Conservation (phyloP, 352 stramenopile genomes). For the Lagenidium sp. region DNA sequence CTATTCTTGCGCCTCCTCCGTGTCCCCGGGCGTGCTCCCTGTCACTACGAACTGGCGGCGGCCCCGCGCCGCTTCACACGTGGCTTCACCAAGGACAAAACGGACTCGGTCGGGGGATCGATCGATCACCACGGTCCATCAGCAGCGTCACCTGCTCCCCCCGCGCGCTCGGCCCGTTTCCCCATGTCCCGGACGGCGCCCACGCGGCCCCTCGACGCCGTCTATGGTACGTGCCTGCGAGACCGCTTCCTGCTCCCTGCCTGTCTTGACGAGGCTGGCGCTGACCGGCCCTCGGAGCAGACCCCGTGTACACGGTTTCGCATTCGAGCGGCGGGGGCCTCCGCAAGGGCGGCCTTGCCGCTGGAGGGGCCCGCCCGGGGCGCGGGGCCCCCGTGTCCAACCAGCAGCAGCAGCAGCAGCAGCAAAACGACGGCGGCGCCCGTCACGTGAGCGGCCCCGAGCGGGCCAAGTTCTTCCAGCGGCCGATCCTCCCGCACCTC, state of each 20-base stretch:
- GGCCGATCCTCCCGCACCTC: slow-evolving; percentile 84
- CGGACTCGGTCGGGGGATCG: no score
- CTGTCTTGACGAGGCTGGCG: background rate
- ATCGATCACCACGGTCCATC: no score
- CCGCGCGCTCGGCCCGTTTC: background rate
- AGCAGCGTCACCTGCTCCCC: no score
- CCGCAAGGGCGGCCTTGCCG: slow-evolving; percentile 26
- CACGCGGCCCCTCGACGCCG: slow-evolving; percentile 60
- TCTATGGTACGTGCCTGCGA: slow-evolving; percentile 47
- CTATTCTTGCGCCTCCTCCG: no score
- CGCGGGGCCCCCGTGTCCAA: slow-evolving; percentile 15
- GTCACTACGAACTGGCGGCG: no score
- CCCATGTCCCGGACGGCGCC: slow-evolving; percentile 47
- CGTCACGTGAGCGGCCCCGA: slow-evolving; percentile 54
- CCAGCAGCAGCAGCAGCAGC: slow-evolving; percentile 15
- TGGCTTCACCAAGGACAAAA: no score
- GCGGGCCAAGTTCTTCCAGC: slow-evolving; percentile 86
- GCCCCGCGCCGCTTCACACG: no score
- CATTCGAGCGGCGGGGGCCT: slow-evolving; percentile 48
- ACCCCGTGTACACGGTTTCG: slow-evolving; percentile 70
- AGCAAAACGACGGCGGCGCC: slow-evolving; percentile 26
- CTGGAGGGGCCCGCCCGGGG: slow-evolving; percentile 3
- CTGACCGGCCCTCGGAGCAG: slow-evolving; percentile 11
- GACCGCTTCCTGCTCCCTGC: background rate
- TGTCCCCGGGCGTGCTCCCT: no score